Conservation (phyloP, 345 rosid genomes). For the Populus nigra region DNA sequence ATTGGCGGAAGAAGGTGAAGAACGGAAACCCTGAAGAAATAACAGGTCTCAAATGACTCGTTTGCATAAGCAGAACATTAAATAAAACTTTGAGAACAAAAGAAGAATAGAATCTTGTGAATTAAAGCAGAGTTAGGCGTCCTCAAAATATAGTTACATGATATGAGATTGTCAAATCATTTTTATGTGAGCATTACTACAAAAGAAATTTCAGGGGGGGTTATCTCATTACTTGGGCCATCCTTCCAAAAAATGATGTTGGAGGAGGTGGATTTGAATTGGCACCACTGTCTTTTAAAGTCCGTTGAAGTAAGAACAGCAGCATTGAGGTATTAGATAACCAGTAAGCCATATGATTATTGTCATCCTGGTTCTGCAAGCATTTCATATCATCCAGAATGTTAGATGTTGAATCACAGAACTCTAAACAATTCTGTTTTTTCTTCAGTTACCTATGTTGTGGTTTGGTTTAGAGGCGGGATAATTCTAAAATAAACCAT, state of each 20-base stretch:
- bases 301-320: constrained; percentile 19
- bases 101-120: background rate
- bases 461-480: background rate
- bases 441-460: background rate
- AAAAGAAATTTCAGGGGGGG: background rate
- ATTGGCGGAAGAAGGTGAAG: constrained; percentile 77
- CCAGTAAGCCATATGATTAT: constrained; percentile 95
- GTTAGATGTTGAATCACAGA: background rate
- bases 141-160: background rate
- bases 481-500: background rate
- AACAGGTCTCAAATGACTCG: background rate
- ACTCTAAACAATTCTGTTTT: background rate
- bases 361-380: constrained; percentile 74
- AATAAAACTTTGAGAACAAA: background rate
- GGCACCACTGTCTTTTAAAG: constrained; percentile 35
- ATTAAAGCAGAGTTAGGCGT: background rate
- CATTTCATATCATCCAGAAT: constrained; percentile 3
- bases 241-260: constrained; percentile 84
- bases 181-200: background rate
- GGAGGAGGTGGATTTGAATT: constrained; percentile 69
- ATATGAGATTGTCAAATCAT: background rate
- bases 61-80: background rate
- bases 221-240: constrained; percentile 41
- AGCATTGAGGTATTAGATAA: constrained; percentile 73
- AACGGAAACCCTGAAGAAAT: constrained; percentile 74